phyloP scores from a whole-genome alignment of 441 rosid species.

The Pelargonium cotyledonis region DNA sequence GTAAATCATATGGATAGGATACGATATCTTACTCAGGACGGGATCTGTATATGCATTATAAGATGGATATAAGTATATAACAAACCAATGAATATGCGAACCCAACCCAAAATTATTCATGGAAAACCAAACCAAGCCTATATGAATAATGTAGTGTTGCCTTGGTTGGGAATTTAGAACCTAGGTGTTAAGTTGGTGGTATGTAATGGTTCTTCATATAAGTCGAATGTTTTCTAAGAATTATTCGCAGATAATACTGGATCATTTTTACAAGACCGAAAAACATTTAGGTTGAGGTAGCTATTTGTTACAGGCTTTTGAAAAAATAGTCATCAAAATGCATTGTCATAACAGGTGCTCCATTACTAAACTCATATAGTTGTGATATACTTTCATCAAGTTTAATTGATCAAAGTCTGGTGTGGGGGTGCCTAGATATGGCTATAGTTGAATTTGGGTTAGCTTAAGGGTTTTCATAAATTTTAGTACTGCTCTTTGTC shows the following conservation, averaged over 20 bases:
- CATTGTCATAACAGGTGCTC: not conserved
- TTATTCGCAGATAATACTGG: not conserved
- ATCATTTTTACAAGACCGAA: not conserved
- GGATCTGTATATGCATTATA: not conserved
- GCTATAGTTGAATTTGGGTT: not conserved
- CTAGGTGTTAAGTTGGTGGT: not conserved
- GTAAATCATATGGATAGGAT: conserved; percentile 2
- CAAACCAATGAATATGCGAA: not conserved
- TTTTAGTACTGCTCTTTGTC: not conserved
- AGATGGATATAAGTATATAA: not conserved
- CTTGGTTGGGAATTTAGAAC: not conserved
- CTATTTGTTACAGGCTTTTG: not conserved
- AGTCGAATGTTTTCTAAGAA: not conserved
- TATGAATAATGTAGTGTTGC: not conserved
- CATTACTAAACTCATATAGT: not conserved
- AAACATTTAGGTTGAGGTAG: not conserved
- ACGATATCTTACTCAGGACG: not conserved
- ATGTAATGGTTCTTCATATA: not conserved
- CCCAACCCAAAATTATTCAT: not conserved
- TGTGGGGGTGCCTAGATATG: not conserved
- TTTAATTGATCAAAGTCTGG: not conserved
- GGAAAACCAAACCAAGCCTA: not conserved
- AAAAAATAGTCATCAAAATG: not conserved
- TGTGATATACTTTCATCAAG: not conserved
- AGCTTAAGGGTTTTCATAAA: not conserved